phyloP scores from a whole-genome alignment of 176 grass and related monocot genomes.

The Triticum dicoccoides region DNA sequence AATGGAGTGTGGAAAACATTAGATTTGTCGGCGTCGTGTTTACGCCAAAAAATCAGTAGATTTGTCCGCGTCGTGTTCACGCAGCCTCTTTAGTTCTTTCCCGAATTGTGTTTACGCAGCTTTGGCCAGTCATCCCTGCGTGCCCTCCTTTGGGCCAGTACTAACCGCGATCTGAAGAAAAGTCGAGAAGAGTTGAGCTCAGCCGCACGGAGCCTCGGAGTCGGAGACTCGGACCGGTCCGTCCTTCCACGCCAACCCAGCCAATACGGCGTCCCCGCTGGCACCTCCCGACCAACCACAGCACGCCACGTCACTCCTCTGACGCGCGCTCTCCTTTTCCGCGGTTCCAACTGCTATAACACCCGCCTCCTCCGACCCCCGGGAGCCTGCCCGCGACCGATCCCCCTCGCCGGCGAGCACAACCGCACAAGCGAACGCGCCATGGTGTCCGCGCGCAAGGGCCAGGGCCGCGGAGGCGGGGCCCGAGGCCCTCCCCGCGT shows the following conservation, averaged over 20 bases:
- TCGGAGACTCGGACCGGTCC: background rate
- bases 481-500: conserved; percentile 12
- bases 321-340: conserved; percentile 22
- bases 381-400: background rate
- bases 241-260: conserved; percentile 24
- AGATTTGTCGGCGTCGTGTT: too few species aligned
- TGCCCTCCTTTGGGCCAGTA: too few species aligned
- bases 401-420: background rate
- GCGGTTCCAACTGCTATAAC: conserved; percentile 27
- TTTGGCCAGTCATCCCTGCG: too few species aligned
- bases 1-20: too few species aligned
- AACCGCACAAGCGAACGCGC: background rate
- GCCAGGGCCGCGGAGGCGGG: conserved; percentile 9
- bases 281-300: conserved; percentile 15
- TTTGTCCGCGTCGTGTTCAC: too few species aligned
- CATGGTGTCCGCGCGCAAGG: conserved; percentile 47
- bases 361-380: background rate
- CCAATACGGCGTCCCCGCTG: conserved; percentile 39
- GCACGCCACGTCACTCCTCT: conserved; percentile 37
- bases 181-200: background rate
- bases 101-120: too few species aligned
- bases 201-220: background rate
- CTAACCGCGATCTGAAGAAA: too few species aligned
- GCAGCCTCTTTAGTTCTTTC: too few species aligned
- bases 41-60: too few species aligned